Percentiles rank a stretch among this genome's conserved stretches.
Conservation (phyloP, 345 rosid species). For the Noccaea bulbosa region DNA sequence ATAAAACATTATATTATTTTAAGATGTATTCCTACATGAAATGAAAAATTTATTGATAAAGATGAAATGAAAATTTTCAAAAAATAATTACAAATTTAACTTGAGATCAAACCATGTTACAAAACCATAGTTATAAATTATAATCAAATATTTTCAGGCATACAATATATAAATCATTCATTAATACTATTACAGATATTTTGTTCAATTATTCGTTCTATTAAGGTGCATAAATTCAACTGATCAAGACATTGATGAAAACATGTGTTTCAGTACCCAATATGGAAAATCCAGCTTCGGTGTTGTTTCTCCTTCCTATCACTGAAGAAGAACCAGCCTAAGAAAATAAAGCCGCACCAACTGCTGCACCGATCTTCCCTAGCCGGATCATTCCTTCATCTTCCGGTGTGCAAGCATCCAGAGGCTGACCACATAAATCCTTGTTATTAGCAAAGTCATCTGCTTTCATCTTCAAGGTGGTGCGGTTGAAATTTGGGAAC, state of each 20-base stretch:
- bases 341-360: conserved; percentile 45
- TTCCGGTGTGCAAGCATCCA: conserved; percentile 45
- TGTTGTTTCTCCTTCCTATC: conserved; percentile 8
- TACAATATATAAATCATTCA: neutral
- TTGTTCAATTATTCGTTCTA: neutral
- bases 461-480: neutral
- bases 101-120: too few relatives aligned
- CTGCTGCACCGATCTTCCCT: conserved; percentile 64
- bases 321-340: conserved; percentile 19
- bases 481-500: conserved; percentile 20
- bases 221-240: neutral
- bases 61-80: too few relatives aligned
- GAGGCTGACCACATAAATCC: conserved; percentile 62
- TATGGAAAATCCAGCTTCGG: conserved; percentile 10
- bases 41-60: too few relatives aligned
- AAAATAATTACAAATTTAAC: too few relatives aligned
- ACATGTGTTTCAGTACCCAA: conserved; percentile 1
- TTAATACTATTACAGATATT: neutral
- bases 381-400: neutral
- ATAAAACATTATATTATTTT: too few relatives aligned
- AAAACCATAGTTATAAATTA: too few relatives aligned
- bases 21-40: too few relatives aligned
- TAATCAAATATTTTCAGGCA: too few relatives aligned
- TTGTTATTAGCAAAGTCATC: conserved; percentile 55
- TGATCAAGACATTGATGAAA: conserved; percentile 1